Base-by-base conservation (phyloP, 495 filamentous ascomycete species). In the Clavariopsis aquatica region DNA sequence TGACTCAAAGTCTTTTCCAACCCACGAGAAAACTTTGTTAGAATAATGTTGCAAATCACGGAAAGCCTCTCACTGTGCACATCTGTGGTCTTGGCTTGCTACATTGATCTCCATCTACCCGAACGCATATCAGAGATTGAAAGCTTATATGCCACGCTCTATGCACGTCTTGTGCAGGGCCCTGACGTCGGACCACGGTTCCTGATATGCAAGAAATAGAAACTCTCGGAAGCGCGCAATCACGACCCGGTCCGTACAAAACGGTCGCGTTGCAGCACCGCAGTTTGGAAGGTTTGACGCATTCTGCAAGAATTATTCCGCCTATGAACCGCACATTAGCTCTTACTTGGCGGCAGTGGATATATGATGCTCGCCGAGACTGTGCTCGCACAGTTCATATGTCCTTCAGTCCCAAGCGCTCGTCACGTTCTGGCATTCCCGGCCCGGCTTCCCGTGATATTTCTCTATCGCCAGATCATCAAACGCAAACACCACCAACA, bases 401-500 rank as follows among this genome's bases (percentile, higher is more conserved):
- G 19, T 24, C 13, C 3, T 23, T 9, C n/a, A 45, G 7, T 8
- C 6, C 12, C 31, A 5, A 12, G 31, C 31, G 31, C 31, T 20
- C 8, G 47, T 28, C 47, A 51, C 47, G 28, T 43, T 43, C 38
- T 56, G 52, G 60, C 41, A 20, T 4, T 53, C 27, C 13, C 59
- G 59, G 59, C 22, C 59, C 59, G 59, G 2, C 20, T 15, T 22
- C 45, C 59, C 59, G 59, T 41, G 13, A 23, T 2, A 4, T 1
- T 8, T 26, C n/a, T 36, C 57, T 22, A 36, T 52, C 13, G 4
- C 38, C 59, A 28, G 20, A 22, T 62, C 49, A 64, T 64, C 52
- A 22, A 28, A 19, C 51, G 45, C 38, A 17, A 15, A 56, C 60
- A 49, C 20, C 60, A 64, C 41, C 52, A 56, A 38, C 60, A 64